Evolutionary conservation across 371 early-diverging fungal species (phyloP).

Genomic region (Blakeslea trispora): DNA sequence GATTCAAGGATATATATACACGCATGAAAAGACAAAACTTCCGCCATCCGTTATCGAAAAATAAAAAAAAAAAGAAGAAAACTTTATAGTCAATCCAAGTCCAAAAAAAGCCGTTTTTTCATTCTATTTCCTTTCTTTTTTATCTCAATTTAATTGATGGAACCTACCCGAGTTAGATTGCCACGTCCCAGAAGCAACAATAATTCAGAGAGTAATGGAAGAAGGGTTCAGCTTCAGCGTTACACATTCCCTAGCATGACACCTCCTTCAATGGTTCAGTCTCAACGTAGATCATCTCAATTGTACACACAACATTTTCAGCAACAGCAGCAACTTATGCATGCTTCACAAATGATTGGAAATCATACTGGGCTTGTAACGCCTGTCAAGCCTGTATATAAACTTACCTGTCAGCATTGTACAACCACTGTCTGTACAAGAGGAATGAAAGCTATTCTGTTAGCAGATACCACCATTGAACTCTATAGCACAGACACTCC

Average conservation of each 20-base stretch:
- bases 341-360: background rate
- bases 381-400: slow-evolving; percentile 44
- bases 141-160: slow-evolving; percentile 10
- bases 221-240: slow-evolving; percentile 12
- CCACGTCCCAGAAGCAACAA: slow-evolving; percentile 19
- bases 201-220: background rate
- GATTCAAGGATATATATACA: background rate
- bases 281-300: slow-evolving; percentile 11
- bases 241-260: slow-evolving; percentile 19
- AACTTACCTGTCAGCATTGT: slow-evolving; percentile 41
- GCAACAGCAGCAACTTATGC: slow-evolving; percentile 7
- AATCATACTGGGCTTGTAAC: slow-evolving; percentile 14
- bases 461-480: slow-evolving; percentile 87
- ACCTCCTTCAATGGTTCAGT: slow-evolving; percentile 21
- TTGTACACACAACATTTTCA: background rate
- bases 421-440: slow-evolving; percentile 65
- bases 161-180: slow-evolving; percentile 16
- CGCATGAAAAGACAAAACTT: background rate
- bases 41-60: background rate
- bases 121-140: background rate
- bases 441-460: slow-evolving; percentile 88
- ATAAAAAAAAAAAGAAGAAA: slow-evolving; percentile 2
- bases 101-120: background rate
- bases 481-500: slow-evolving; percentile 88
- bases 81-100: background rate